Conservation (phyloP, 306 rosid species). For the Cucurbita moschata region DNA sequence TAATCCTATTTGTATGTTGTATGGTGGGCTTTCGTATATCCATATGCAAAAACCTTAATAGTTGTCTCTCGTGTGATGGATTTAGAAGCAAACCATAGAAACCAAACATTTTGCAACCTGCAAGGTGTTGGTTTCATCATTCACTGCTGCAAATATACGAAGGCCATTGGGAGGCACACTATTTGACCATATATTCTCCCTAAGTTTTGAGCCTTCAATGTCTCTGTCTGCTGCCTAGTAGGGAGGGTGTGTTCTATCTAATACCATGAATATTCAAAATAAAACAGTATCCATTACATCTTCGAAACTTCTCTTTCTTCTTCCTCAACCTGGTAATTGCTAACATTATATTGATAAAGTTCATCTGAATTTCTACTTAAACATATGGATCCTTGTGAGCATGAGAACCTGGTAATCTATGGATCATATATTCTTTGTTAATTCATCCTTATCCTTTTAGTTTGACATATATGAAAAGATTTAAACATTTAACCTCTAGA, state of each 20-base stretch:
- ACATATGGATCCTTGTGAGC: not conserved
- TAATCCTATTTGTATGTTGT: not conserved
- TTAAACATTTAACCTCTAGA: too few species aligned
- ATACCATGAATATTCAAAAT: not conserved
- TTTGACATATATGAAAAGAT: too few species aligned
- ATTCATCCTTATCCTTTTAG: too few species aligned
- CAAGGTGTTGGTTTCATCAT: not conserved
- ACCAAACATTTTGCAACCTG: not conserved
- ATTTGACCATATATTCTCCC: not conserved
- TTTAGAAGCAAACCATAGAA: not conserved
- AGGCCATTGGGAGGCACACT: not conserved
- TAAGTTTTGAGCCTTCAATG: too few species aligned
- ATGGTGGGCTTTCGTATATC: not conserved
- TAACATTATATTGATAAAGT: not conserved
- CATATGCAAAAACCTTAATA: not conserved
- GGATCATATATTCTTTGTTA: not conserved
- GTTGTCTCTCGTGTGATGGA: not conserved
- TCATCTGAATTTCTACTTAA: not conserved
- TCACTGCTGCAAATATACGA: not conserved
- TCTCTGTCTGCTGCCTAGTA: not conserved
- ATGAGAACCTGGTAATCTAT: not conserved
- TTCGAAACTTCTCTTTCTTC: not conserved
- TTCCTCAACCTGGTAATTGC: not conserved
- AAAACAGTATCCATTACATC: not conserved
- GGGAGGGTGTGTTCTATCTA: not conserved